Percentiles rank a stretch among this genome's conserved stretches.
phyloP scores from a whole-genome alignment of 805 yeast genomes.

The Candida sithepensis region DNA sequence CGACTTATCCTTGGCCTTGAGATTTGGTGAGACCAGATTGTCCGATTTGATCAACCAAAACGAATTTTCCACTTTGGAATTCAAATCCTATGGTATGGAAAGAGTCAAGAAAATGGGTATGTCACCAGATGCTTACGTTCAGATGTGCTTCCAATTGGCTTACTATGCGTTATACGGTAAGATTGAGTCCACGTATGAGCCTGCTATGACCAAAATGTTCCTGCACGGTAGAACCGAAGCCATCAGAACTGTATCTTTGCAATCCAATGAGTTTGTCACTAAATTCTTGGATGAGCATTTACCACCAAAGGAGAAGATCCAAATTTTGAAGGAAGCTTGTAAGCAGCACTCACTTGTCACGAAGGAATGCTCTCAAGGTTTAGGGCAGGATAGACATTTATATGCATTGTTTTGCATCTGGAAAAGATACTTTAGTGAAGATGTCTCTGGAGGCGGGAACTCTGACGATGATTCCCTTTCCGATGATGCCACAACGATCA shows the following conservation, averaged over 20 bases:
- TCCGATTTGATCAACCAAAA: slow-evolving; percentile 86
- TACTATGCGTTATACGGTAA: slow-evolving; percentile 90
- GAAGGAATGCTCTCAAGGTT: slow-evolving; percentile 64
- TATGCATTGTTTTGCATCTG: slow-evolving; percentile 86
- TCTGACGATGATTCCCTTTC: slow-evolving; percentile 26
- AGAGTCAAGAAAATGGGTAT: slow-evolving; percentile 79
- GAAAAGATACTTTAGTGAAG: slow-evolving; percentile 54
- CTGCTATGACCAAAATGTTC: slow-evolving; percentile 90
- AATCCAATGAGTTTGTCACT: slow-evolving; percentile 78
- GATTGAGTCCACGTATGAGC: slow-evolving; percentile 92
- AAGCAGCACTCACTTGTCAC: slow-evolving; percentile 64
- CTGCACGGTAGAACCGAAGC: slow-evolving; percentile 94
- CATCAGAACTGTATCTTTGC: slow-evolving; percentile 75
- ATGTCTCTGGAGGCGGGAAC: slow-evolving; percentile 10
- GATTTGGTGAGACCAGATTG: slow-evolving; percentile 88
- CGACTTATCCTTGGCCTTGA: slow-evolving; percentile 70
- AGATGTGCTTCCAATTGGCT: slow-evolving; percentile 91
- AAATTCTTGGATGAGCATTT: slow-evolving; percentile 71
- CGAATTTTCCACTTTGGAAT: slow-evolving; percentile 80
- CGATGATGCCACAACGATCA: slow-evolving; percentile 33
- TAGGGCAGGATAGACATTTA: slow-evolving; percentile 90
- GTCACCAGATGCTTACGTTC: slow-evolving; percentile 93
- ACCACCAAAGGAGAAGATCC: slow-evolving; percentile 55
- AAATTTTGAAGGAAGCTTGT: slow-evolving; percentile 66
- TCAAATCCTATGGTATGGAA: slow-evolving; percentile 67